phyloP scores from a whole-genome alignment of 306 rosid species.

The Mimosa pudica region DNA sequence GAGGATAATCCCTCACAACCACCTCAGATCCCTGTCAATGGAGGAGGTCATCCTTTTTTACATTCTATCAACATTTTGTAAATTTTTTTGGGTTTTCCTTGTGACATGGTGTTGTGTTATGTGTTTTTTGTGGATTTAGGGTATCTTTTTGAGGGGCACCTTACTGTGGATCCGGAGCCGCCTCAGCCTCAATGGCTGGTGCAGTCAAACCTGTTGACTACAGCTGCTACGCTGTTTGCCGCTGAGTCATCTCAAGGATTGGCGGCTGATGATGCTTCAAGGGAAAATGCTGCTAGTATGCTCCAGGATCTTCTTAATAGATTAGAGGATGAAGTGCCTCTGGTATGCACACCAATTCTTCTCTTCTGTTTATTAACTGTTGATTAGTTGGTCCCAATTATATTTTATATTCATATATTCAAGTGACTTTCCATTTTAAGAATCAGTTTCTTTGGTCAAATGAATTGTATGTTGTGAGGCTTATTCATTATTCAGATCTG shows the following conservation, averaged over 20 bases:
- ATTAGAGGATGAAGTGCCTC: conserved; percentile 66
- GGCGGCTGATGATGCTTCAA: conserved; percentile 36
- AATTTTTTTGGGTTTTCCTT: background rate
- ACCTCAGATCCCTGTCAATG: conserved; percentile 37
- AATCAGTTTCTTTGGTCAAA: conserved; percentile 18
- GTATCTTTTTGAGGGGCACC: conserved; percentile 94
- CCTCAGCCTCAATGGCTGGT: conserved; percentile 93
- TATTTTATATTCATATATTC: conserved; percentile 9
- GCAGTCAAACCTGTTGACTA: conserved; percentile 66
- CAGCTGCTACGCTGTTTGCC: conserved; percentile 69
- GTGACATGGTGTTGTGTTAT: background rate
- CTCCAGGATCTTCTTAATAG: conserved; percentile 68
- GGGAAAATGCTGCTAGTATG: conserved; percentile 50
- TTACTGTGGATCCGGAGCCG: conserved; percentile 90
- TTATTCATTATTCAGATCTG: conserved; percentile 34
- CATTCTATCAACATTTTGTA: background rate
- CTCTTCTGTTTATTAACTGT: background rate
- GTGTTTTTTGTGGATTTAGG: conserved; percentile 47
- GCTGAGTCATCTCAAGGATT: conserved; percentile 68
- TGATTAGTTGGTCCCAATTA: background rate
- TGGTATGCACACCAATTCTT: conserved; percentile 46
- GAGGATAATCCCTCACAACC: conserved; percentile 50
- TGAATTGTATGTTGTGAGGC: conserved; percentile 27
- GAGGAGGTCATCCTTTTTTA: conserved; percentile 61
- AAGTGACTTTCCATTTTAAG: conserved; percentile 26